Evolutionary conservation across 257 asterid genomes (phyloP), one percentile per base, ranked within the genome.

Genomic region (Solanum pimpinellifolium): DNA sequence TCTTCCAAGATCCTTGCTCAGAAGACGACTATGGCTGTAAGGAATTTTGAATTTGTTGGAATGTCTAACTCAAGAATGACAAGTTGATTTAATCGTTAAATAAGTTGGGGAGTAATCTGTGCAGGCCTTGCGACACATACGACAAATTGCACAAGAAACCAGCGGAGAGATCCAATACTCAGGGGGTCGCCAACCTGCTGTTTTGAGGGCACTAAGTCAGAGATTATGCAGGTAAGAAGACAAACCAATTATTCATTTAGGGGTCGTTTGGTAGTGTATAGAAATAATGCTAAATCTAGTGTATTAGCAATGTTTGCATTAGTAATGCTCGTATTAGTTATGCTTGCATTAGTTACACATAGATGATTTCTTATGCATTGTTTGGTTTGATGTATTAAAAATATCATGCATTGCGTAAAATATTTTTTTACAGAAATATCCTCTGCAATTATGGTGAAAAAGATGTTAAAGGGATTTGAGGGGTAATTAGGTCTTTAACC

Each of bases 1-100:
- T 97, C 99, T n/a, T 97, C 98, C 74, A 96, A 93, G 90, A 92
- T 97, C 90, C 93, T 96, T 18, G 99, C 98, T 1, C 99, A 97
- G 92, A 96, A 95, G 92, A 95, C 93, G 98, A 97, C 99, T 41
- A 90, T 94, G 98, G 98, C 98, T 77, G 99, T 97, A 87, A 87
- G 95, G 42, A 83, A 18, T 85, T 76, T 82, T 42, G 25, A 41
- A 65, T 83, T 29, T 65, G 7, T 11, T 11, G 49, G 25, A 27
- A 70, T 31, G 72, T 25, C 10, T 11, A 27, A 47, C 85, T 80
- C 18, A 7, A 16, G 44, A 52, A 0, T 80, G 68, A 47, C 42
- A 5, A 29, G 27, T 39, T 80, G 62, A 14, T 27, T 37, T 31
- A 73, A 37, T 73, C 47, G 3, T 62, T 35, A 23, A 23, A 20